Conservation (phyloP, 1,284 basidiomycete species). For the Mycena citricolor region DNA sequence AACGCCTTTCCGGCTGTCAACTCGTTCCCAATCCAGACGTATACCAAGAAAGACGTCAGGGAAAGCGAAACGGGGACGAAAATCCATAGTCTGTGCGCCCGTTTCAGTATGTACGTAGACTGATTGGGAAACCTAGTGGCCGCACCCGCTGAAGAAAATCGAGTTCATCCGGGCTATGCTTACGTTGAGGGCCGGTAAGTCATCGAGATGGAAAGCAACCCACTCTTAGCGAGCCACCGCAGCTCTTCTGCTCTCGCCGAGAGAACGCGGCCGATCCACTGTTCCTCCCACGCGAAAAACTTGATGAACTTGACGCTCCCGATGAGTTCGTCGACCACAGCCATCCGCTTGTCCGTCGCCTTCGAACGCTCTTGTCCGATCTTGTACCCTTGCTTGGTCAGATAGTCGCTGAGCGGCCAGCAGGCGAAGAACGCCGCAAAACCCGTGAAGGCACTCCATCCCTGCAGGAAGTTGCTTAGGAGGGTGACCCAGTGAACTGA, state of each 20-base stretch:
- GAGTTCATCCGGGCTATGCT: slow-evolving; percentile 67
- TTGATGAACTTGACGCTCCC: slow-evolving; percentile 82
- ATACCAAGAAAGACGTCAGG: background rate
- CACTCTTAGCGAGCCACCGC: too few relatives aligned
- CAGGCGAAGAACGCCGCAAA: slow-evolving; percentile 71
- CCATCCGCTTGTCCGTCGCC: slow-evolving; percentile 83
- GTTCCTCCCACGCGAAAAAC: slow-evolving; percentile 80
- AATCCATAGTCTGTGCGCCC: slow-evolving; percentile 51
- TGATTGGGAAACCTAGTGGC: background rate
- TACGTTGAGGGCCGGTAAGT: slow-evolving; percentile 58
- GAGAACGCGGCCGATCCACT: slow-evolving; percentile 63
- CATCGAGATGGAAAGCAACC: too few relatives aligned
- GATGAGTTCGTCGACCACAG: slow-evolving; percentile 82
- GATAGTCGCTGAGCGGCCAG: slow-evolving; percentile 71
- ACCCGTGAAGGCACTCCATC: slow-evolving; percentile 86
- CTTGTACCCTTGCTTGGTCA: slow-evolving; percentile 60
- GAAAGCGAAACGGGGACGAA: slow-evolving; percentile 44
- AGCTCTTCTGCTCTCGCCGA: slow-evolving; percentile 61
- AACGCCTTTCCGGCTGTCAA: background rate
- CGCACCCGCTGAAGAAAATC: slow-evolving; percentile 55
- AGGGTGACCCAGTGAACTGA: too few relatives aligned
- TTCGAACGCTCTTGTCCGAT: slow-evolving; percentile 74
- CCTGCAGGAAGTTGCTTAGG: too few relatives aligned
- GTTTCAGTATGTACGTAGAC: too few relatives aligned
- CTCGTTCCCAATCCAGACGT: background rate